These are phyloP conservation scores for Tuber aestivum DNA, from an alignment of 495 filamentous ascomycete genomes.

Conservation along the genomic window DNA sequence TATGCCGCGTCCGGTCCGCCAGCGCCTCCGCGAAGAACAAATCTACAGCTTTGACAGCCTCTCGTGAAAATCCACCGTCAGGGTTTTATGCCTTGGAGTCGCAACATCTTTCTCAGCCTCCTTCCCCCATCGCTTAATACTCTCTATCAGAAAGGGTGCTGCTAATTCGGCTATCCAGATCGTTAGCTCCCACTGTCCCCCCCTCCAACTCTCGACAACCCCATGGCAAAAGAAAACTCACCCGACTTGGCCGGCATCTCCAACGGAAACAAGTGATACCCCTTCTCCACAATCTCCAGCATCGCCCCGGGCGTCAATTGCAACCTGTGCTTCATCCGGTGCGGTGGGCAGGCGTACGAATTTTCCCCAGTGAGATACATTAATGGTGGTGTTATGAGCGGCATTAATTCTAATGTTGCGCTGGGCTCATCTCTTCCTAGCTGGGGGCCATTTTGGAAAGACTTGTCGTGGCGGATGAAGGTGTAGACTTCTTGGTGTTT, in stretches of 20 bases:
- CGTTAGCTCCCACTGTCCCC: conserved; percentile 5
- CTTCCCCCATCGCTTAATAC: conserved; percentile 58
- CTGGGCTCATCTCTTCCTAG: conserved; percentile 52
- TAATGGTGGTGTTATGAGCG: conserved; percentile 66
- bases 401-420: conserved; percentile 58
- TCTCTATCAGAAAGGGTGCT: conserved; percentile 56
- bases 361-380: conserved; percentile 72
- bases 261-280: conserved; percentile 80
- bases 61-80: conserved; percentile 55
- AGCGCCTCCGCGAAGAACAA: not conserved
- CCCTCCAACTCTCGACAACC: not conserved
- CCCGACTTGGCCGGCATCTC: conserved; percentile 61
- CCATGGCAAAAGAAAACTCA: conserved; percentile 11
- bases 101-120: conserved; percentile 57
- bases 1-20: not conserved
- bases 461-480: conserved; percentile 47
- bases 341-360: conserved; percentile 57
- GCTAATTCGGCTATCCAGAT: conserved; percentile 51
- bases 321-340: conserved; percentile 53
- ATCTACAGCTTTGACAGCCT: conserved; percentile 44
- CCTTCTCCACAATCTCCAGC: conserved; percentile 58
- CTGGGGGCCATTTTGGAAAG: conserved; percentile 55
- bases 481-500: conserved; percentile 59
- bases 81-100: conserved; percentile 55
- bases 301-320: conserved; percentile 59